These are phyloP conservation scores for Penicillium italicum DNA, from an alignment of 2,329 filamentous ascomycete genomes.

Conservation along the genomic window DNA sequence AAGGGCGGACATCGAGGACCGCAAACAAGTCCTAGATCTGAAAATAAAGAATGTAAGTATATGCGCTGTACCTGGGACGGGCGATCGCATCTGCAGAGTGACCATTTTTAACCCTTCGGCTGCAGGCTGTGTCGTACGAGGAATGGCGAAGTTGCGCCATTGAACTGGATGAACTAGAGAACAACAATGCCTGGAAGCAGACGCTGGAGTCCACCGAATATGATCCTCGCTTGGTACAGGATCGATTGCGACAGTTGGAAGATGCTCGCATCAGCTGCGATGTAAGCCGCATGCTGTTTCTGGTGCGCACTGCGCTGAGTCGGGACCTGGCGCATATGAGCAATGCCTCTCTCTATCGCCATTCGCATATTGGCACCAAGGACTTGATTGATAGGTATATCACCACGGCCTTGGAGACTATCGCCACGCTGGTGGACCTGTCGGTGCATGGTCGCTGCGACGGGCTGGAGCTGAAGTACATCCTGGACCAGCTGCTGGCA, in stretches of 20 bases:
- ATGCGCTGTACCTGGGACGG: background rate
- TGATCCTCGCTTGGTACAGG: conserved; percentile 64
- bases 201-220: conserved; percentile 67
- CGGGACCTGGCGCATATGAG: conserved; percentile 84
- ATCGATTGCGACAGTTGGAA: conserved; percentile 69
- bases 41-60: conserved; percentile 62
- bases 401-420: conserved; percentile 69
- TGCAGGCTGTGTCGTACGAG: conserved; percentile 62
- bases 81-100: conserved; percentile 9
- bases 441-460: conserved; percentile 51
- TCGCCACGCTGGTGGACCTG: conserved; percentile 66
- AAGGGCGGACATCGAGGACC: conserved; percentile 51
- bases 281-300: conserved; percentile 70
- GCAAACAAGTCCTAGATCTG: conserved; percentile 60
- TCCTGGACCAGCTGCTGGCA: conserved; percentile 66
- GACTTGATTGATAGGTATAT: conserved; percentile 83
- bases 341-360: conserved; percentile 74
- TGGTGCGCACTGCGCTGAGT: conserved; percentile 74
- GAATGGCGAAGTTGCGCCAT: conserved; percentile 74
- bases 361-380: conserved; percentile 84
- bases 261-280: conserved; percentile 69
- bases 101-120: conserved; percentile 11
- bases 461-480: conserved; percentile 55
- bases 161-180: conserved; percentile 74
- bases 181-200: conserved; percentile 76